These are phyloP conservation scores for Pythium monospermum DNA, from an alignment of 352 stramenopile genomes.

Conservation along the genomic window DNA sequence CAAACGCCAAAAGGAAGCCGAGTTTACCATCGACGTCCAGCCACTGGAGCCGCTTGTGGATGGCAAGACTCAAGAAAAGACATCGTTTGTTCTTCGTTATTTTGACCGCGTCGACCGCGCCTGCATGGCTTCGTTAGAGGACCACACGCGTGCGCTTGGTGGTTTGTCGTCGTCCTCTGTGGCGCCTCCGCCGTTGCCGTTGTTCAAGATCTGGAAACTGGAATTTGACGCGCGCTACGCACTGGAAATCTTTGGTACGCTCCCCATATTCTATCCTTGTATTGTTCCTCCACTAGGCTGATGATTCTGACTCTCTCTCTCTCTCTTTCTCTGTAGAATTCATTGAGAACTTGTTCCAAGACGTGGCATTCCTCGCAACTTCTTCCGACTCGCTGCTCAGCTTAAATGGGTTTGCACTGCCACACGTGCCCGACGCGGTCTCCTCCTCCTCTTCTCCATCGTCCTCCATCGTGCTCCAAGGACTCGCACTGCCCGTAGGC, in stretches of 20 bases:
- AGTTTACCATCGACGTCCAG: conserved; percentile 53
- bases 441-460: not conserved
- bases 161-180: not conserved
- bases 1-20: conserved; percentile 51
- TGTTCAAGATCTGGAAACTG: conserved; percentile 55
- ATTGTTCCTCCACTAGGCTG: not conserved
- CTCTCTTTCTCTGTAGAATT: conserved; percentile 5
- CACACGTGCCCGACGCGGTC: not conserved
- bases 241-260: conserved; percentile 44
- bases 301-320: not conserved
- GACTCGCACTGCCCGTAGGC: conserved; percentile 49
- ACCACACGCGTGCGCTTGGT: conserved; percentile 7
- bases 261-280: not conserved
- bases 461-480: conserved; percentile 34
- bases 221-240: conserved; percentile 76
- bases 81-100: conserved; percentile 54
- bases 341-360: conserved; percentile 11
- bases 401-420: conserved; percentile 11
- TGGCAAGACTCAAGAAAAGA: conserved; percentile 25
- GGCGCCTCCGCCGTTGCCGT: not conserved
- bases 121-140: conserved; percentile 10
- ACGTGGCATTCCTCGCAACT: conserved; percentile 12
- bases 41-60: not conserved
- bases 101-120: conserved; percentile 43
- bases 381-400: conserved; percentile 6